Evolutionary conservation across 305 asterid genomes (phyloP), one percentile per base, ranked within the genome.

Genomic region (Fraxinus greggii): DNA sequence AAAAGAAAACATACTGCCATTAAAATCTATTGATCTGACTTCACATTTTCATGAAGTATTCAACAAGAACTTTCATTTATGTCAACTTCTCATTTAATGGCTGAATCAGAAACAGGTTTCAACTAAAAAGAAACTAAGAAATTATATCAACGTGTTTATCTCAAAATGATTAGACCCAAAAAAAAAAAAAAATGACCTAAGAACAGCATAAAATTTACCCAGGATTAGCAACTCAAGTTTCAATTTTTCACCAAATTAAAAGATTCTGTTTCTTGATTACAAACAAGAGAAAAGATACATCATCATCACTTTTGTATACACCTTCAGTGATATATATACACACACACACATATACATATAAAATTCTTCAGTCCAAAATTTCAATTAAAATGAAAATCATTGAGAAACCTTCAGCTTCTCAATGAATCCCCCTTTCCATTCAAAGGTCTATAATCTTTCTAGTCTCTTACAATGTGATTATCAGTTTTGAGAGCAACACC

Each of bases 101-200:
- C 80, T 5, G 5, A 70, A 72, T 40, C 69, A 81, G 54, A 72
- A 61, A 40, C 54, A 79, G 76, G 76, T 72, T 2, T 32, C 42
- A 32, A 17, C 24, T 17, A 24, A 72, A 17, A 32, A 72, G 45
- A 8, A 31, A 15, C 45, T 8, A 32, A 31, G 76, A 70, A 69
- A 31, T 70, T 15, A 26, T 29, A 42, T 40, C 63, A 74, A 54
- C 12, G 0, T 26, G 67, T 1, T 31, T 31, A 70, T 32, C 42
- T 15, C 40, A 29, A 70, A 70, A 70, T 70, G 45, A 28, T 67
- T 28, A 15, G 74, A 69, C 75, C 75, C 31, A 2, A 26, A 29
- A 29, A 70, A 1, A 3, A 13, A 17, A 31, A 70, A 69, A 29
- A 31, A 67, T 28, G 74, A 67, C 28, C 74, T 8, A 70, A 70